A percentile compares a stretch with the other conserved stretches of the same genome.
Evolutionary conservation across 1,139 yeast genomes (phyloP).

Genomic region (Pichia cactophila): DNA sequence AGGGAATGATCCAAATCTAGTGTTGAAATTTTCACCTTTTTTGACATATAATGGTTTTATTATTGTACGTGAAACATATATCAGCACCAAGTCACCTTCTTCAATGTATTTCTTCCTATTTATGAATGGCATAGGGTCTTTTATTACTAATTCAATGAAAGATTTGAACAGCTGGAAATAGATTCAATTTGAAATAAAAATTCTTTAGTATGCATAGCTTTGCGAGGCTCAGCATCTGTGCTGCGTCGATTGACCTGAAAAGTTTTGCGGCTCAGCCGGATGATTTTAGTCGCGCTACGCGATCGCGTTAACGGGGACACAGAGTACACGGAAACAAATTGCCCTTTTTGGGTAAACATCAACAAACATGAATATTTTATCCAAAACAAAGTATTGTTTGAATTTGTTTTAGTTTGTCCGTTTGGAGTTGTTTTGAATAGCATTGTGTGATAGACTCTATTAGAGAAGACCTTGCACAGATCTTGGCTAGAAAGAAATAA

Average conservation of each 20-base stretch:
- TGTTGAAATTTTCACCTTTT: constrained; percentile 57
- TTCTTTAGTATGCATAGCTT: not conserved
- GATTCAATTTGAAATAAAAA: not conserved
- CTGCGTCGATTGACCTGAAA: too few species aligned
- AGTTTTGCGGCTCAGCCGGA: not conserved
- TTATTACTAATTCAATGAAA: not conserved
- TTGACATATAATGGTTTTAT: constrained; percentile 67
- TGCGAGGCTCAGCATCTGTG: not conserved
- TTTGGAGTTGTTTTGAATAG: not conserved
- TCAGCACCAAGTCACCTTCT: constrained; percentile 81
- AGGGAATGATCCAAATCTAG: constrained; percentile 82
- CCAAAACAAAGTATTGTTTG: not conserved
- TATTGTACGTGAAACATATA: constrained; percentile 74
- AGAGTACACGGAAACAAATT: not conserved
- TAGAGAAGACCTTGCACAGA: not conserved
- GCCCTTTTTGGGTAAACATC: not conserved
- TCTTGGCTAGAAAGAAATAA: not conserved
- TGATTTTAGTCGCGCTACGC: not conserved
- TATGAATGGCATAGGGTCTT: constrained; percentile 22
- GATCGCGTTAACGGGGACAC: not conserved
- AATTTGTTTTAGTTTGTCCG: not conserved
- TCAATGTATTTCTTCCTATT: constrained; percentile 52
- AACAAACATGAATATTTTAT: not conserved
- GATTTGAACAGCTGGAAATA: not conserved
- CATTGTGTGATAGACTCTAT: not conserved